Evolutionary conservation across 2,329 filamentous ascomycete genomes (phyloP), one percentile per base, ranked within the genome.

Genomic region (Talaromyces piceae): DNA sequence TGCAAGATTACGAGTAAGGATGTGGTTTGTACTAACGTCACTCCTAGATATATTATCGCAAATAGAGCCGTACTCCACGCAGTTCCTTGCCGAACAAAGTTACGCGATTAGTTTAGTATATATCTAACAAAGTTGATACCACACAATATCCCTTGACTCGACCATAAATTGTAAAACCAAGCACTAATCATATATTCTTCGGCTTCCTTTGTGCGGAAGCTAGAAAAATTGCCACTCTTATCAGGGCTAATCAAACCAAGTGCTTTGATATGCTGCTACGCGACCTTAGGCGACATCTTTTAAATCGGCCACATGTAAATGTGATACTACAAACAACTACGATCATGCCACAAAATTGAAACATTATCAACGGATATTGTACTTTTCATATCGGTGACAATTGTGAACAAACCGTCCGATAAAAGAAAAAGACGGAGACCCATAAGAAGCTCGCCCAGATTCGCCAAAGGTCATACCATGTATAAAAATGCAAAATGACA

Each of bases 31-130:
- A 47, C 53, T 56, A 52, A 55, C 50, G 28, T 51, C 20, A 12
- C 31, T 25, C 22, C 57, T 31, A 74, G 71, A 70, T 76, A 47
- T 75, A 74, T 58, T 75, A 76, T 57, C 70, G 73, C 47, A 76
- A 76, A 60, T 76, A 64, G 68, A 41, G 33, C 30, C 13, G 6
- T 47, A 41, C 7, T 13, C 18, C 11, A 9, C n/a, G 11, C 8
- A 4, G 13, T 43, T 11, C 23, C 11, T 23, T 22, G 13, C 6
- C 13, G 20, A 12, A 43, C 20, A 12, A 43, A 5, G n/a, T 5
- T 25, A 23, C 13, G 18, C 20, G 25, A 43, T 12, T 43, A 43
- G 22, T 23, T 43, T 23, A 37, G 20, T 18, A 37, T 37, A 37
- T 16, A 13, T 37, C 16, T n/a, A n/a, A n/a, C n/a, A n/a, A n/a